Evolutionary conservation across 1,139 yeast genomes (phyloP), one percentile per base, ranked within the genome.

Genomic region (Suhomyces atakaporum): DNA sequence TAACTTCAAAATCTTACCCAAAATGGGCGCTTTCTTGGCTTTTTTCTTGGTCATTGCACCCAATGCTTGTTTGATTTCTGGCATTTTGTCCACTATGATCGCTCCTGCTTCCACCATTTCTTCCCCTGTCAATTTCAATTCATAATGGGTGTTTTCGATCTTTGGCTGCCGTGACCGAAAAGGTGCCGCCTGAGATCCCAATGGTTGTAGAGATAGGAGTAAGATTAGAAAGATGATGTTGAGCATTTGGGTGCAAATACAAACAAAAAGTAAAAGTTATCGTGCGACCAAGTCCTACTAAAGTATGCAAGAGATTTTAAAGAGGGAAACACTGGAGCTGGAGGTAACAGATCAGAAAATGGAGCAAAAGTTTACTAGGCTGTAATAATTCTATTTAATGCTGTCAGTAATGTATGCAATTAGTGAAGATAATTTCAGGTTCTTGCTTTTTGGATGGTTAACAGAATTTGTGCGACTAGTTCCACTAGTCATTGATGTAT

Each of bases 71-170:
- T 53, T 56, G 13, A 50, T 44, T 27, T 50, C 49, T 3, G 62
- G 60, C 3, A 54, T 38, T 35, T 53, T 55, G 35, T 50, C 40
- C 28, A 45, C 36, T 3, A 51, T 51, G 31, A 56, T 50, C 25
- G 46, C 51, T 1, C 57, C 54, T n/a, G 57, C 54, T 27, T 51
- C 46, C 27, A 49, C 52, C 13, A 60, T 26, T 38, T 60, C 65
- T 15, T 55, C 50, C 2, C 58, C 54, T 1, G 61, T 54, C 16
- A 61, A 30, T 1, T 51, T 55, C 6, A 60, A 31, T 33, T 57
- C 59, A 3, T 59, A 50, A 34, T 52, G 54, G 12, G 27, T 24
- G 16, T 24, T 60, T 8, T 18, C 7, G 20, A 18, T 18, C 8
- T 18, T 5, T 18, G 20, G 20, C 20, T 18, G 20, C 20, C 20